Evolutionary conservation across 1,284 basidiomycete species (phyloP).

Genomic region (Rhodotorula sp.): DNA sequence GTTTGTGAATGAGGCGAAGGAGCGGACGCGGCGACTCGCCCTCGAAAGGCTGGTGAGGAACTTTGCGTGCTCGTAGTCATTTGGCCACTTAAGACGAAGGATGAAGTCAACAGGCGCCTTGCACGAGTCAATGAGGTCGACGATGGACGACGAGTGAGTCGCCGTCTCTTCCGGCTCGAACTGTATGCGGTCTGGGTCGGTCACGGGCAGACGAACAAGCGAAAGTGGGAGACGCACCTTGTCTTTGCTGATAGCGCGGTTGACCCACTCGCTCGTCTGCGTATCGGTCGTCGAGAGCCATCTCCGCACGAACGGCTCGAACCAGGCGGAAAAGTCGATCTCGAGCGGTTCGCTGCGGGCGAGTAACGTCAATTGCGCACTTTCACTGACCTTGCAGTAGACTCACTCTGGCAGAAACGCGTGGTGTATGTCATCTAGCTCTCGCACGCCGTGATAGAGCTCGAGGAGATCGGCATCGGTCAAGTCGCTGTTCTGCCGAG

Average conservation of each 20-base stretch:
- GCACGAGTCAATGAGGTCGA: constrained; percentile 92
- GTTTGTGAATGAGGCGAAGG: not conserved
- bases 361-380: not conserved
- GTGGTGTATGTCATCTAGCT: constrained; percentile 69
- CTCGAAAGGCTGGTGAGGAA: constrained; percentile 85
- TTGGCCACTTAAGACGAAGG: constrained; percentile 85
- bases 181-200: constrained; percentile 50
- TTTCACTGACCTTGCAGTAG: not conserved
- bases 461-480: constrained; percentile 85
- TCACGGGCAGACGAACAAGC: not conserved
- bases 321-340: constrained; percentile 50
- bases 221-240: constrained; percentile 58
- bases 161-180: constrained; percentile 78
- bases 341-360: constrained; percentile 26
- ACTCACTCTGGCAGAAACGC: constrained; percentile 76
- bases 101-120: constrained; percentile 86
- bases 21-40: constrained; percentile 44
- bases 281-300: constrained; percentile 88
- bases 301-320: constrained; percentile 80
- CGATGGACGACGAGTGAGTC: constrained; percentile 87
- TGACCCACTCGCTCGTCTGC: constrained; percentile 92
- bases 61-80: constrained; percentile 79
- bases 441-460: constrained; percentile 73
- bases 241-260: constrained; percentile 84
- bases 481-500: constrained; percentile 66